phyloP scores from a whole-genome alignment of 176 grass and related monocot genomes.

The Triticum aestivum region DNA sequence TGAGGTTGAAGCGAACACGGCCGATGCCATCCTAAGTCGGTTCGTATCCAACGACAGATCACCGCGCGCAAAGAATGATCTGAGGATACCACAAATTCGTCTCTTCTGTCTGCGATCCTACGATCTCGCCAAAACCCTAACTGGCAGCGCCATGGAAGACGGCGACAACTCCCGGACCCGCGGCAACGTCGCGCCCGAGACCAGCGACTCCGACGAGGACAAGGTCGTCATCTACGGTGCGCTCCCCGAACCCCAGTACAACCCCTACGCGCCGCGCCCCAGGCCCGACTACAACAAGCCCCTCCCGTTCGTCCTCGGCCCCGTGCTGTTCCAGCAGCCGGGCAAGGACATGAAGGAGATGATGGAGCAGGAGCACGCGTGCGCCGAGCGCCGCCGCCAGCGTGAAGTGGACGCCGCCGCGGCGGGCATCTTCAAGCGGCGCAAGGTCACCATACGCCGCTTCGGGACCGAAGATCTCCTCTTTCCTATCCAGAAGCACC shows the following conservation, averaged over 20 bases:
- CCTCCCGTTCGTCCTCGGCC: neutral
- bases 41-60: too few relatives aligned
- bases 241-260: neutral
- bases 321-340: too few relatives aligned
- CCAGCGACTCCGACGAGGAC: neutral
- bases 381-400: neutral
- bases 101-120: too few relatives aligned
- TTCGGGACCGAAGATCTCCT: too few relatives aligned
- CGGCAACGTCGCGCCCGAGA: neutral
- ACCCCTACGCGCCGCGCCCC: neutral
- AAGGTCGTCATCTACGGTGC: neutral
- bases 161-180: neutral
- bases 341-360: too few relatives aligned
- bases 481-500: too few relatives aligned
- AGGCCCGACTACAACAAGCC: neutral
- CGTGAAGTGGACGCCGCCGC: neutral
- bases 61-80: too few relatives aligned
- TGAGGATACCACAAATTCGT: too few relatives aligned
- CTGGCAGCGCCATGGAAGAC: neutral
- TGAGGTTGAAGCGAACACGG: too few relatives aligned
- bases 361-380: neutral
- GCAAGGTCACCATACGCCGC: too few relatives aligned
- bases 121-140: too few relatives aligned
- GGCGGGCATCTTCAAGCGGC: neutral
- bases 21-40: too few relatives aligned